phyloP scores from a whole-genome alignment of 257 asterid species.

The Fraxinus quadrangulata region DNA sequence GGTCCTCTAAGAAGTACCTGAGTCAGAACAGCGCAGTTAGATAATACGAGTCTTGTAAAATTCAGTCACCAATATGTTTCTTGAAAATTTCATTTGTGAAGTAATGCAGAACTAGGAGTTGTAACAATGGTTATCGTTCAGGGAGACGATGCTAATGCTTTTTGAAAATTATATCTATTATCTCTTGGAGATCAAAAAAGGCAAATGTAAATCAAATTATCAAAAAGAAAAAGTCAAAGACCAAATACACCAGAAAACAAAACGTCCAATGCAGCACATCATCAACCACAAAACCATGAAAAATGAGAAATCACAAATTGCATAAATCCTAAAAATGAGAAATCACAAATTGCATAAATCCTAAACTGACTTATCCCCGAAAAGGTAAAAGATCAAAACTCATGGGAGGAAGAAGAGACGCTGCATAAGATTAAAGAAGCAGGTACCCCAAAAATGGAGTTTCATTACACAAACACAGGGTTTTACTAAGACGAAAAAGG shows the following conservation, averaged over 20 bases:
- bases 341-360: neutral
- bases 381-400: neutral
- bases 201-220: neutral
- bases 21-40: neutral
- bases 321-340: neutral
- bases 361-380: neutral
- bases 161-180: too few relatives aligned
- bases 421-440: neutral
- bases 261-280: neutral
- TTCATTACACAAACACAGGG: too few relatives aligned
- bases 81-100: too few relatives aligned
- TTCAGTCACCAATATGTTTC: neutral
- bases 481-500: too few relatives aligned
- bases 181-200: neutral
- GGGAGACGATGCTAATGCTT: too few relatives aligned
- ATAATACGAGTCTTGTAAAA: neutral
- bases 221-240: neutral
- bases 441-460: neutral
- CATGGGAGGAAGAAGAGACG: neutral
- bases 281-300: neutral
- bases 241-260: neutral
- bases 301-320: neutral
- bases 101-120: too few relatives aligned
- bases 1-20: conserved; percentile 92
- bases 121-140: too few relatives aligned